These are phyloP conservation scores for Carnegiea gigantea DNA, from an alignment of 179 eudicot species.

Conservation along the genomic window DNA sequence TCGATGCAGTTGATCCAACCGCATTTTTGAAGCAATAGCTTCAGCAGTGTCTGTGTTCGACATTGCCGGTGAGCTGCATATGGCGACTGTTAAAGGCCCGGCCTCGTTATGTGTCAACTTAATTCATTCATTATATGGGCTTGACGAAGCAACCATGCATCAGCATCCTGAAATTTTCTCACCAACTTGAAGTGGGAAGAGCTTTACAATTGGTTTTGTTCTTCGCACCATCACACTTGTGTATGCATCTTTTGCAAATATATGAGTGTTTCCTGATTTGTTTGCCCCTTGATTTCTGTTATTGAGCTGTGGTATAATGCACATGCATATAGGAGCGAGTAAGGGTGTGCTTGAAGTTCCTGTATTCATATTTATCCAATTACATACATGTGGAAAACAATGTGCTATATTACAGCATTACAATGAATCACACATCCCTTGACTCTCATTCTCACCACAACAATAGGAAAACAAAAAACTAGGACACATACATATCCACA, in stretches of 20 bases:
- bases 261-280: not conserved
- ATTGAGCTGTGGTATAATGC: no score
- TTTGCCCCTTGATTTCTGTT: not conserved
- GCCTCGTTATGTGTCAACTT: conserved; percentile 76
- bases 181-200: conserved; percentile 8
- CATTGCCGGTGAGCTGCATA: conserved; percentile 73
- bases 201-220: conserved; percentile 17
- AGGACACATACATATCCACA: conserved; percentile 11
- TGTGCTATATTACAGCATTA: conserved; percentile 22
- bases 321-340: not conserved
- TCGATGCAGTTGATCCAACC: conserved; percentile 63
- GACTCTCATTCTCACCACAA: conserved; percentile 8
- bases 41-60: conserved; percentile 82
- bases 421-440: conserved; percentile 26
- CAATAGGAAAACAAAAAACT: not conserved
- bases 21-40: conserved; percentile 76
- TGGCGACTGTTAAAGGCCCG: conserved; percentile 71
- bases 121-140: conserved; percentile 71
- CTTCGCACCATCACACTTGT: not conserved
- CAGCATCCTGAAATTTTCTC: conserved; percentile 38
- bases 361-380: conserved; percentile 2
- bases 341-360: not conserved
- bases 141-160: conserved; percentile 52
- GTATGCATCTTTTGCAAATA: not conserved
- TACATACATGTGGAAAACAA: conserved; percentile 14